Percentiles rank a stretch among this genome's conserved stretches.
Evolutionary conservation across 352 stramenopile genomes (phyloP).

Genomic region (Pythium sukuiense): DNA sequence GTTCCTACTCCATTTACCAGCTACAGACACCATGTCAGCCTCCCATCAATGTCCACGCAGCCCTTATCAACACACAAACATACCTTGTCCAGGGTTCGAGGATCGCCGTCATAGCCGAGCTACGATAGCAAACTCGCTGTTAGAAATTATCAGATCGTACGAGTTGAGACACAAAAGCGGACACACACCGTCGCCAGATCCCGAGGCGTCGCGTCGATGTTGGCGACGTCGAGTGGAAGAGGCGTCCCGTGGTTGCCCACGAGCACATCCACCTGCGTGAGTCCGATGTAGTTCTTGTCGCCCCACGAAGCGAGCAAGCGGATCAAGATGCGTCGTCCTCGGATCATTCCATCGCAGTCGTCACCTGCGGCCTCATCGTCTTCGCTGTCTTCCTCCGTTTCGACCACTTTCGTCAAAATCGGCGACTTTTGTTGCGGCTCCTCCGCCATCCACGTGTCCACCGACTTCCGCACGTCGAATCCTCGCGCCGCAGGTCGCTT

Average conservation of each 20-base stretch:
- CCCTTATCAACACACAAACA: no score
- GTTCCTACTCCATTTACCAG: slow-evolving; percentile 78
- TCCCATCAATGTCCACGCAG: no score
- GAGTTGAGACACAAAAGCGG: no score
- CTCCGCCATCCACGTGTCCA: slow-evolving; percentile 45
- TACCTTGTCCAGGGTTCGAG: slow-evolving; percentile 88
- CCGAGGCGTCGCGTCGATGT: slow-evolving; percentile 62
- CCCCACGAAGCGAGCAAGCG: slow-evolving; percentile 71
- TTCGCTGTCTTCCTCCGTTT: slow-evolving; percentile 20
- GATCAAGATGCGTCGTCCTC: slow-evolving; percentile 54
- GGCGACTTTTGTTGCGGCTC: slow-evolving; percentile 53
- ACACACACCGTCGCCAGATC: slow-evolving; percentile 65
- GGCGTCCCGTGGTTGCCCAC: slow-evolving; percentile 41
- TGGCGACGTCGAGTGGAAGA: slow-evolving; percentile 40
- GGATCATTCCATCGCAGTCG: slow-evolving; percentile 29
- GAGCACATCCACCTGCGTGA: slow-evolving; percentile 75
- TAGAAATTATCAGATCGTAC: no score
- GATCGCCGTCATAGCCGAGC: slow-evolving; percentile 74
- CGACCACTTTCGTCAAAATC: slow-evolving; percentile 36
- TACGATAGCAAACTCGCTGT: slow-evolving; percentile 23
- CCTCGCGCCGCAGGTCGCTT: slow-evolving; percentile 10
- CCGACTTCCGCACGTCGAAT: slow-evolving; percentile 34
- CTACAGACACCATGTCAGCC: slow-evolving; percentile 23
- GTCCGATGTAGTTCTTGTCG: slow-evolving; percentile 82
- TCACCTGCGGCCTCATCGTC: slow-evolving; percentile 18